Conservation (phyloP, 2,329 filamentous ascomycete species). For the Zymoseptoria passerinii region DNA sequence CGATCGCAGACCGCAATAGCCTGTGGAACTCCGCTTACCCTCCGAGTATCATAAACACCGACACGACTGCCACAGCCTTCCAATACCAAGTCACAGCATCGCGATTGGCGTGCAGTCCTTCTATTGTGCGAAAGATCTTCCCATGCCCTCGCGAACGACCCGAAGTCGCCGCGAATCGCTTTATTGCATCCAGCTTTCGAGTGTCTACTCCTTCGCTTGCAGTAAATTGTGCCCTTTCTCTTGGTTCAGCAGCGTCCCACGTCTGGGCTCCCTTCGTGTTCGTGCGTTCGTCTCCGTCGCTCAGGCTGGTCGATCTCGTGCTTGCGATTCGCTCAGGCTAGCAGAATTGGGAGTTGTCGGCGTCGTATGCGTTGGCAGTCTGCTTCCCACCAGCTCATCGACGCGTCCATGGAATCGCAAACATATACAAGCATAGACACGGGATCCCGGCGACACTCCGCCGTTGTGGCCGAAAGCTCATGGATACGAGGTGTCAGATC, state of each 20-base stretch:
- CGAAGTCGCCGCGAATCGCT: background rate
- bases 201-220: background rate
- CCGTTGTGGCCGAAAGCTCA: background rate
- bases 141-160: slow-evolving; percentile 16
- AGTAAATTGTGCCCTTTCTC: background rate
- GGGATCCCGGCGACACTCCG: background rate
- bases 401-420: background rate
- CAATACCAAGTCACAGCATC: slow-evolving; percentile 39
- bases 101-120: slow-evolving; percentile 17
- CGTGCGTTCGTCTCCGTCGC: background rate
- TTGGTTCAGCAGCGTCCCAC: background rate
- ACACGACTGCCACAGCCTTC: slow-evolving; percentile 36
- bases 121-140: slow-evolving; percentile 24
- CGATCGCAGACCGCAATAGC: background rate
- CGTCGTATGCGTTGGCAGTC: background rate
- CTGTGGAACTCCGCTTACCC: slow-evolving; percentile 31
- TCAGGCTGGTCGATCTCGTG: background rate
- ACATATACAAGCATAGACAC: background rate
- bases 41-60: slow-evolving; percentile 42
- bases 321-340: background rate
- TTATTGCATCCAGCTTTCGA: background rate
- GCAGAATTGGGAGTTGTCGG: background rate
- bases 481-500: background rate
- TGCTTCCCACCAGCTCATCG: background rate
- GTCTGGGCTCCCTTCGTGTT: background rate